A percentile compares a stretch with the other conserved stretches of the same genome.
phyloP scores from a whole-genome alignment of 73 alveolate species.

The Blepharisma japonicum region DNA sequence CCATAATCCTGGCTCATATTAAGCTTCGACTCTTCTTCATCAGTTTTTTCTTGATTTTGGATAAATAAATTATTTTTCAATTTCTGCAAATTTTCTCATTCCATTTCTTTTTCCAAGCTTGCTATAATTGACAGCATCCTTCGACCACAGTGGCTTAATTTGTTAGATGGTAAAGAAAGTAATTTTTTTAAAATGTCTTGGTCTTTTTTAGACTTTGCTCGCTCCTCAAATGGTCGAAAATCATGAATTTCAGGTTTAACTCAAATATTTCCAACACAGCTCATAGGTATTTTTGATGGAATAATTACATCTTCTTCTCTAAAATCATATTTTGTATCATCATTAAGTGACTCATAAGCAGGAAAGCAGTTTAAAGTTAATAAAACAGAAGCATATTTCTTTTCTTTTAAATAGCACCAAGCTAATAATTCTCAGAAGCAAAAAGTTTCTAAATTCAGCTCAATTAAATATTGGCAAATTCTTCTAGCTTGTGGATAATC shows the following conservation, averaged over 20 bases:
- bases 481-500: neutral
- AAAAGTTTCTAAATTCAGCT: slow-evolving; percentile 4
- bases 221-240: neutral
- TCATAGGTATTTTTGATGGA: neutral
- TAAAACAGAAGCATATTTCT: neutral
- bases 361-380: neutral
- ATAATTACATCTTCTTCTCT: neutral
- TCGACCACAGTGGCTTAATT: slow-evolving; percentile 38
- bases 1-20: neutral
- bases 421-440: neutral
- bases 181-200: slow-evolving; percentile 34
- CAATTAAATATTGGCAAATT: slow-evolving; percentile 14
- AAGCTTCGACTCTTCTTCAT: neutral
- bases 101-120: slow-evolving; percentile 51
- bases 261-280: neutral
- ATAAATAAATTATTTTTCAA: slow-evolving; percentile 41
- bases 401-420: neutral
- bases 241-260: neutral
- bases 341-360: neutral
- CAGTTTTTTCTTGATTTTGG: neutral
- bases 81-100: slow-evolving; percentile 54
- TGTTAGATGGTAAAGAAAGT: slow-evolving; percentile 32
- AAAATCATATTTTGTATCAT: neutral
- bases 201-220: slow-evolving; percentile 28
- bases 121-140: slow-evolving; percentile 50